Evolutionary conservation across 768 basidiomycete genomes (phyloP), one percentile per base, ranked within the genome.

Genomic region (Hirschioporus abietinus): DNA sequence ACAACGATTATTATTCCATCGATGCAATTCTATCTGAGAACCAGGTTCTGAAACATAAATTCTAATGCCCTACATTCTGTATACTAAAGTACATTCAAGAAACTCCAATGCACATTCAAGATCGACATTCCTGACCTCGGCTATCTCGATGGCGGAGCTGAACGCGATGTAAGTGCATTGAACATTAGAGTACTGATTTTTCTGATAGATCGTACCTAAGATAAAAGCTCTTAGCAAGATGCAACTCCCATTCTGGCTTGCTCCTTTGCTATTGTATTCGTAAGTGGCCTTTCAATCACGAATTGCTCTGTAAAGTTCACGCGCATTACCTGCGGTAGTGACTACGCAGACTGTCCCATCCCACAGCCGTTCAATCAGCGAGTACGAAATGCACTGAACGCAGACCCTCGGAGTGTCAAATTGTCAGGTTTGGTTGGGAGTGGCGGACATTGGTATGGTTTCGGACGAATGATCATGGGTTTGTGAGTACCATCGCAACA

Each of bases 71-170:
- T 66, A 18, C 8, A 25, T 7, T 15, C 17, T 61, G 7, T 8
- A 24, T 34, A 15, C 25, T 25, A 24, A 25, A 1, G 12, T 18
- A 24, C 60, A 15, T 61, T 66, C 35, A 68, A 96, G 93, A 97
- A 95, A 84, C 83, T 98, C 42, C 92, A 94, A 79, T 97, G 95
- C 75, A 93, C 90, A 2, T 96, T 98, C 82, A 91, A 92, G 71
- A 82, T 91, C 59, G 88, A 90, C 66, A 88, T 97, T 20, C 86
- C 88, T 7, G 87, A 88, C 68, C 88, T 97, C 82, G 95, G 95
- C 1, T 93, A 96, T 74, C 84, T 97, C 12, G 92, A 92, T 60
- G 93, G 93, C 61, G 92, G 93, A 26, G 85, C 85, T 65, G 92
- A 95, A 59, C 86, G 86, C 74, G 89, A 96, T 76, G 95, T 90